Evolutionary conservation across 768 basidiomycete genomes (phyloP).

Genomic region (Suillus brevipes): DNA sequence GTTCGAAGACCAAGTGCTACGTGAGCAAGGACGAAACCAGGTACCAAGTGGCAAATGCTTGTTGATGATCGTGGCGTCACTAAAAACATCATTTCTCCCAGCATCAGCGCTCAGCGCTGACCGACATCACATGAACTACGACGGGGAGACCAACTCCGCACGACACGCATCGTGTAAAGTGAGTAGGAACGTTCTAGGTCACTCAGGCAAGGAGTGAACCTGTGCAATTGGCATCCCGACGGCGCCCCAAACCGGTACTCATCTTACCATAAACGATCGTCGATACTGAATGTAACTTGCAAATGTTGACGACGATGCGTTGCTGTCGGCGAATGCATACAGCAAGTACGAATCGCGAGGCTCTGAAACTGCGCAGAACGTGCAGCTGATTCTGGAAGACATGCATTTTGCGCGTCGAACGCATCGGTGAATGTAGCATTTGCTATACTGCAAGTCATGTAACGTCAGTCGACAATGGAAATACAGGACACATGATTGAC

Average conservation of each 20-base stretch:
- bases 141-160: not conserved
- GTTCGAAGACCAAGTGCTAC: not conserved
- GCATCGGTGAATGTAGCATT: not conserved
- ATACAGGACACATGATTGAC: not conserved
- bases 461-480: not conserved
- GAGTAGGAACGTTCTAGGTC: not conserved
- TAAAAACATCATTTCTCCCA: not conserved
- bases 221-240: slow-evolving; percentile 6
- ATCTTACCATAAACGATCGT: not conserved
- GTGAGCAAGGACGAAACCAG: not conserved
- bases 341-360: not conserved
- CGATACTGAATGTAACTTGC: not conserved
- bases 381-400: not conserved
- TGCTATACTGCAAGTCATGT: slow-evolving; percentile 1
- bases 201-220: not conserved
- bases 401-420: not conserved
- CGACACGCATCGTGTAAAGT: not conserved
- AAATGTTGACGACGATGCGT: not conserved
- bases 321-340: not conserved
- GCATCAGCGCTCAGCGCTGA: not conserved
- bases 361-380: not conserved
- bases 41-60: not conserved
- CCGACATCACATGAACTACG: not conserved
- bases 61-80: not conserved
- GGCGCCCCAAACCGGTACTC: not conserved